A percentile compares a stretch with the other conserved stretches of the same genome.
phyloP scores from a whole-genome alignment of 441 rosid genomes.

The Manihot esculenta region DNA sequence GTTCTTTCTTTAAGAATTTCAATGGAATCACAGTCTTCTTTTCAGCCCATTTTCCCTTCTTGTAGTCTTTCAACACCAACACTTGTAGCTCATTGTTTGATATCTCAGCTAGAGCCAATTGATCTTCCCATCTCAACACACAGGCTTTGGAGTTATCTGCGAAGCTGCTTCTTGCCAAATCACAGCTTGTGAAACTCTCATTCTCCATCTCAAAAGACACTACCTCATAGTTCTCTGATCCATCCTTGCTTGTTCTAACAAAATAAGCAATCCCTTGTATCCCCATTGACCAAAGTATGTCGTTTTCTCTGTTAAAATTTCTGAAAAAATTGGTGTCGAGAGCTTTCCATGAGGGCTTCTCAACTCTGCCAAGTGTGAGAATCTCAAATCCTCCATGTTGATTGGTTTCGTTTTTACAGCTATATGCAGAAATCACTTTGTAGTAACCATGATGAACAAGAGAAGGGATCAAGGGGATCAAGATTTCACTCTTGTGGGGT shows the following conservation, averaged over 20 bases:
- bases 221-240: not conserved
- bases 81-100: not conserved
- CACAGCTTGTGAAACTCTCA: not conserved
- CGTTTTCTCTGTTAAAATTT: not conserved
- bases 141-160: not conserved
- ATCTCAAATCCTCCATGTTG: not conserved
- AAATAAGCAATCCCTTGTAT: not conserved
- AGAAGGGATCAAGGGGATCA: not conserved
- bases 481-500: not conserved
- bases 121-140: not conserved
- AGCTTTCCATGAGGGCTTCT: not conserved
- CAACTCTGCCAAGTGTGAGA: not conserved
- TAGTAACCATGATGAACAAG: not conserved
- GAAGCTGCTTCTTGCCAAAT: not conserved
- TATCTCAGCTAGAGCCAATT: not conserved
- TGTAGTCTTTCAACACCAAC: not conserved
- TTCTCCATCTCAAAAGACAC: not conserved
- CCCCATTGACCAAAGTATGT: no score
- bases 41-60: conserved; percentile 7
- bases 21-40: not conserved
- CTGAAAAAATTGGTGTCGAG: not conserved
- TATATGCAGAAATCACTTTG: not conserved
- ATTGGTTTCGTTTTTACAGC: not conserved
- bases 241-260: not conserved
- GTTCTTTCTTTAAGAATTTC: not conserved